Evolutionary conservation across 2,329 filamentous ascomycete genomes (phyloP), one percentile per base, ranked within the genome.

Genomic region (Penicillium hesseltinei): DNA sequence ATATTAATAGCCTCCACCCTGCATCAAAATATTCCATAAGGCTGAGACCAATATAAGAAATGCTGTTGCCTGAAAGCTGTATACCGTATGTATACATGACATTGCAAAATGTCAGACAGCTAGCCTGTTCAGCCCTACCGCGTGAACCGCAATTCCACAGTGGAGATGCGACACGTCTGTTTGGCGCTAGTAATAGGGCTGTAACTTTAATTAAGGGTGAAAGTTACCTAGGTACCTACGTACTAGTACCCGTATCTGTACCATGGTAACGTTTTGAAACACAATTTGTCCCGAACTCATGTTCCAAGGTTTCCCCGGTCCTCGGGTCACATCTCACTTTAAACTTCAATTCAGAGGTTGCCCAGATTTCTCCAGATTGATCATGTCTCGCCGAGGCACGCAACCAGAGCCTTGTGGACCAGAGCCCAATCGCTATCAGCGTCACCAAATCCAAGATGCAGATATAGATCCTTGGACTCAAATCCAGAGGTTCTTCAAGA

Each of bases 161-260:
- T 51, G 48, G 50, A n/a, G 21, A 21, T 27, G 17, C 35, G 10
- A 5, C 35, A 27, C 7, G 15, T 11, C 11, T 13, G 36, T 51
- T 51, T 56, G 21, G 43, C 54, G 43, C 54, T 57, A 53, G 54
- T 53, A 57, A 57, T 53, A 57, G 40, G 54, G 54, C 54, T 56
- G 40, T 43, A 36, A 55, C 27, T 31, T 43, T 15, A 43, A 46
- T 44, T 52, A 54, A 25, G 36, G 44, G 27, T 35, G 23, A 53
- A 42, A 25, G 21, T 54, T 43, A 57, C 31, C 29, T 21, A 21
- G 19, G 19, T 5, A 31, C 29, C 4, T 10, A 5, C 5, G 11
- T 33, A 31, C 43, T 13, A 23, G 44, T 47, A 48, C 31, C 45
- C 17, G 49, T 53, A 53, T 27, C 3, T n/a, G 29, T 50, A 50